Percentiles rank a stretch among this genome's conserved stretches.
These are phyloP conservation scores for Setaria viridis DNA, from an alignment of 202 grass and related monocot species.

Conservation along the genomic window DNA sequence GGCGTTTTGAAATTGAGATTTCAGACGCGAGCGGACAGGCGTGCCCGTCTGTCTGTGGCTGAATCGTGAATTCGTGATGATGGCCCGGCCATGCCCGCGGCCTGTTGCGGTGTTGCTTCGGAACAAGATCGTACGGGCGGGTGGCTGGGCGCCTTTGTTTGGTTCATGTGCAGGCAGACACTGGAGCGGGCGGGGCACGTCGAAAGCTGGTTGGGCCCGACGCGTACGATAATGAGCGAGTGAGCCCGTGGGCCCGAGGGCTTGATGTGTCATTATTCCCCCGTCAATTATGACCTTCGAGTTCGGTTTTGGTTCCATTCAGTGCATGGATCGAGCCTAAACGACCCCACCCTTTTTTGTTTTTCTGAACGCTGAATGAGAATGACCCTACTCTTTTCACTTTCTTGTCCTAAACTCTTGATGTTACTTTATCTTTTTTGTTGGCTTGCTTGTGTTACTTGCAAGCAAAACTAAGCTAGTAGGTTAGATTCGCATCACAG, in stretches of 20 bases:
- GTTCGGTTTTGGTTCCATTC: slow-evolving; percentile 53
- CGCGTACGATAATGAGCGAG: slow-evolving; percentile 31
- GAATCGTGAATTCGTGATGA: too few relatives aligned
- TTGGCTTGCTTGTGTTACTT: slow-evolving; percentile 12
- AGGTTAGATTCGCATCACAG: background rate
- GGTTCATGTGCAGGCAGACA: too few relatives aligned
- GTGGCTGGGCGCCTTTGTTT: background rate
- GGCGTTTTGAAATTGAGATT: background rate
- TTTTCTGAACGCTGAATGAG: background rate
- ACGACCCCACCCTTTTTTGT: background rate
- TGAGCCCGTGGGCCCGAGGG: background rate
- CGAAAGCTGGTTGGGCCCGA: slow-evolving; percentile 23
- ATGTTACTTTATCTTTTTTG: background rate
- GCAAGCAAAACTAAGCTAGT: slow-evolving; percentile 17
- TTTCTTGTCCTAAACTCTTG: background rate
- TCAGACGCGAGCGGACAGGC: background rate
- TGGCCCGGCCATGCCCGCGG: background rate
- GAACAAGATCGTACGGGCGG: slow-evolving; percentile 27
- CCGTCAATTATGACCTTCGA: slow-evolving; percentile 31
- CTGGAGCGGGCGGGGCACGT: slow-evolving; percentile 33
- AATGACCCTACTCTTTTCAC: slow-evolving; percentile 2
- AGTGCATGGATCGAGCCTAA: slow-evolving; percentile 37
- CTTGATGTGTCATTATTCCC: slow-evolving; percentile 44
- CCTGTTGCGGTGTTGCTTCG: background rate
- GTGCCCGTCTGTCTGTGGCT: background rate